Conservation (phyloP, 352 stramenopile genomes). For the Achlya hypogyna region DNA sequence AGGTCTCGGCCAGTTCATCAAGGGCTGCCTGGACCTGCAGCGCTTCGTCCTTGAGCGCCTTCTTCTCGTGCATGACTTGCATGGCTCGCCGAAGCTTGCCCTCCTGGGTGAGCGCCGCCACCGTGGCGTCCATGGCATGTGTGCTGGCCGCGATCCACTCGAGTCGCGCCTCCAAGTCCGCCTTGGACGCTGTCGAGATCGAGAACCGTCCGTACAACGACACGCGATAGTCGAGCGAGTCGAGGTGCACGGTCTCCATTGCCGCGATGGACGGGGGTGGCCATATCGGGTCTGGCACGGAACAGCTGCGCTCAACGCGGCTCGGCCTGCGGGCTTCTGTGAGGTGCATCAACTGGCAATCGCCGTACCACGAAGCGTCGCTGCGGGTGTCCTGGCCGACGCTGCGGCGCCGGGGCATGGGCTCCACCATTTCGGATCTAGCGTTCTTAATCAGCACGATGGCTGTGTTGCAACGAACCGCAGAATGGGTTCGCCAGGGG, state of each 20-base stretch:
- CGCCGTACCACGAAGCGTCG: background rate
- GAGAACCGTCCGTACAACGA: constrained; percentile 2
- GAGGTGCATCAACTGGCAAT: too few species aligned
- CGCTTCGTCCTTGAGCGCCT: background rate
- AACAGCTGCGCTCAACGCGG: background rate
- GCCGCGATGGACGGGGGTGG: background rate
- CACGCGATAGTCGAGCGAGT: constrained; percentile 2
- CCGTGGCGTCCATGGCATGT: background rate
- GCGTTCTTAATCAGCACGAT: background rate
- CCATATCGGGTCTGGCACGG: background rate
- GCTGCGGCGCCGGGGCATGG: background rate
- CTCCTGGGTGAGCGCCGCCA: background rate
- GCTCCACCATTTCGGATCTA: background rate
- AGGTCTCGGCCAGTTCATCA: background rate
- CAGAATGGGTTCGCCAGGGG: background rate
- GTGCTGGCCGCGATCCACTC: background rate
- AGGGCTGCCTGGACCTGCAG: background rate
- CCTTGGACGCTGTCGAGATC: background rate
- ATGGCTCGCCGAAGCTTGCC: background rate
- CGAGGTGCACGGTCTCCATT: background rate
- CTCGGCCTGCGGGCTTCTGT: background rate
- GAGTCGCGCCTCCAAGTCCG: background rate
- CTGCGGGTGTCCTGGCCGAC: background rate
- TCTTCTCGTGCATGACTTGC: constrained; percentile 7
- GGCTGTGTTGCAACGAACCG: background rate